These are phyloP conservation scores for Penicillium coprophilum DNA, from an alignment of 495 filamentous ascomycete genomes.

Conservation along the genomic window DNA sequence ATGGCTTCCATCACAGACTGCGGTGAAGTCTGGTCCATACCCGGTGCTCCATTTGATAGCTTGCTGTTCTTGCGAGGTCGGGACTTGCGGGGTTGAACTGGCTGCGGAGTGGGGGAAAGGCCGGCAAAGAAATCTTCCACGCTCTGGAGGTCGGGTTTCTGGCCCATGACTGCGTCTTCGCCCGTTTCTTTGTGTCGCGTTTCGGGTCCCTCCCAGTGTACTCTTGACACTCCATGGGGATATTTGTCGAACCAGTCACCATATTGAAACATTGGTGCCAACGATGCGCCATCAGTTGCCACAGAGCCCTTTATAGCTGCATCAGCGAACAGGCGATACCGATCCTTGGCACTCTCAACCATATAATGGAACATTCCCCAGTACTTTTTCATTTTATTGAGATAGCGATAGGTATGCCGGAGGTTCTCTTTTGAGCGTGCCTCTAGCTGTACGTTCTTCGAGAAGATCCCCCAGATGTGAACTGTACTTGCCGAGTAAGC, in stretches of 20 bases:
- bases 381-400: slow-evolving; percentile 92
- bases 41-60: slow-evolving; percentile 27
- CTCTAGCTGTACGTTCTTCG: slow-evolving; percentile 72
- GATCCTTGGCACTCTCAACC: slow-evolving; percentile 86
- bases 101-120: slow-evolving; percentile 64
- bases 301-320: slow-evolving; percentile 53
- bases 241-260: slow-evolving; percentile 98
- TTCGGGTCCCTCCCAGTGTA: slow-evolving; percentile 79
- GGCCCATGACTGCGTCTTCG: slow-evolving; percentile 77
- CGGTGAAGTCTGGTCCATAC: slow-evolving; percentile 32
- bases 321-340: slow-evolving; percentile 84
- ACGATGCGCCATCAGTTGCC: slow-evolving; percentile 50
- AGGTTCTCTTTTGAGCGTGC: slow-evolving; percentile 79
- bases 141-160: slow-evolving; percentile 84
- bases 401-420: slow-evolving; percentile 83
- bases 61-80: slow-evolving; percentile 40
- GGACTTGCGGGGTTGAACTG: slow-evolving; percentile 41
- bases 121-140: slow-evolving; percentile 94
- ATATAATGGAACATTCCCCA: slow-evolving; percentile 99
- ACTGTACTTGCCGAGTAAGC: slow-evolving; percentile 90
- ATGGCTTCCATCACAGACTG: slow-evolving; percentile 36
- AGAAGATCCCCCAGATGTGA: slow-evolving; percentile 90
- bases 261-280: slow-evolving; percentile 80
- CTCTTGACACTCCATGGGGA: slow-evolving; percentile 82
- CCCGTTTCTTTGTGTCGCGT: slow-evolving; percentile 66